Evolutionary conservation across 1,284 basidiomycete genomes (phyloP), one percentile per base, ranked within the genome.

Genomic region (Marasmius oreades): DNA sequence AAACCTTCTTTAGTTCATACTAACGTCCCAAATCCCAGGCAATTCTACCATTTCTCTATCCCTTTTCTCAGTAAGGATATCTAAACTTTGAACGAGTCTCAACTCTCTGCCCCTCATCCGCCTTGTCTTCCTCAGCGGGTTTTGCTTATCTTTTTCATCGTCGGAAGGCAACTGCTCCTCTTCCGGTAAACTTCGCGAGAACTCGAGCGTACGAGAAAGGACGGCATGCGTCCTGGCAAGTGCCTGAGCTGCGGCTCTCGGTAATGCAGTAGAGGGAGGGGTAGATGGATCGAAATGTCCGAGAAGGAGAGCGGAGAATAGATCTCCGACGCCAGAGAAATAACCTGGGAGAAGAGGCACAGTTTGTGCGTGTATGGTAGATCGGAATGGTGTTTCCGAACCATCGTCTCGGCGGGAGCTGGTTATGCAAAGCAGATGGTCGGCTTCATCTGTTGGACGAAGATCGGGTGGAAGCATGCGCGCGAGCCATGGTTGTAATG

Each of bases 301-400:
- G 0, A 97, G 77, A 16, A 95, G 84, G 54, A 99, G 84, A 0
- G 97, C 93, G 1, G 95, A 95, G 75, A 99, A 99, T 53, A 98
- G 83, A 69, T 99, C 96, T 12, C 96, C 97, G 2, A 98, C 95
- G 24, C 96, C 97, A 10, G 92, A 92, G 70, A 96, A 99, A 74
- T 98, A 97, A 8, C 94, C 94, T 20, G 89, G 84, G 24, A 98
- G 81, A 43, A 90, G 83, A 0, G 92, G 90, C 10, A 98, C 85
- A 45, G 79, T 80, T 62, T 85, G 83, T 0, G 86, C 84, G 70
- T 90, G 81, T 18, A 95, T 78, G 0, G 66, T 67, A 1, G 81
- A 80, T 14, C 66, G 16, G 39, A 42, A 42, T 18, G 39, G 20
- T 2, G 37, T 16, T 7, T 55, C 14, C 61, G 37, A 6, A 59